phyloP scores from a whole-genome alignment of 192 early-diverging fungal species.

The Piromyces finnis region DNA sequence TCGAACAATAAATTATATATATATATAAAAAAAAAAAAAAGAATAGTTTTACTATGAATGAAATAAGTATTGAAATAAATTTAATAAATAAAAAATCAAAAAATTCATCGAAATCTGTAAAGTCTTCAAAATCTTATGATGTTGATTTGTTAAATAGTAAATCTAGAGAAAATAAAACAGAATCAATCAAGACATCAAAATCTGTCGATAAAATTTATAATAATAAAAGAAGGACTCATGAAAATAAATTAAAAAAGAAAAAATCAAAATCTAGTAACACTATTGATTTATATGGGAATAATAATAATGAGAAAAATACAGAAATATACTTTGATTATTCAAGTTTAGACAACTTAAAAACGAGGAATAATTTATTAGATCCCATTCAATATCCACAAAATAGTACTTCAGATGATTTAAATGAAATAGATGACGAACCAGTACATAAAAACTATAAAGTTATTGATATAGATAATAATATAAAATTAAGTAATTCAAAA shows the following conservation, averaged over 20 bases:
- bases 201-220: background rate
- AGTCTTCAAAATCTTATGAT: background rate
- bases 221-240: background rate
- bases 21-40: background rate
- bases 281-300: background rate
- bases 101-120: background rate
- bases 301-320: background rate
- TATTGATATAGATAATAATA: background rate
- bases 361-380: background rate
- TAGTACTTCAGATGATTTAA: background rate
- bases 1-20: too few relatives aligned
- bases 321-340: background rate
- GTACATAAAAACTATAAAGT: background rate
- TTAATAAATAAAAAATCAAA: background rate
- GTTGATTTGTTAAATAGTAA: background rate
- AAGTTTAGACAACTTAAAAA: background rate
- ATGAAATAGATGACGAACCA: background rate
- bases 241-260: background rate
- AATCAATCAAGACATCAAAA: background rate
- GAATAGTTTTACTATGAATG: background rate
- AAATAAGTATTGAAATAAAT: background rate
- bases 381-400: background rate
- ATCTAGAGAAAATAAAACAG: background rate
- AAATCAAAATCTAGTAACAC: background rate
- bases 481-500: background rate